Percentiles rank a stretch among this genome's conserved stretches.
These are phyloP conservation scores for Mucor racemosus DNA, from an alignment of 371 early-diverging fungal genomes.

Conservation along the genomic window DNA sequence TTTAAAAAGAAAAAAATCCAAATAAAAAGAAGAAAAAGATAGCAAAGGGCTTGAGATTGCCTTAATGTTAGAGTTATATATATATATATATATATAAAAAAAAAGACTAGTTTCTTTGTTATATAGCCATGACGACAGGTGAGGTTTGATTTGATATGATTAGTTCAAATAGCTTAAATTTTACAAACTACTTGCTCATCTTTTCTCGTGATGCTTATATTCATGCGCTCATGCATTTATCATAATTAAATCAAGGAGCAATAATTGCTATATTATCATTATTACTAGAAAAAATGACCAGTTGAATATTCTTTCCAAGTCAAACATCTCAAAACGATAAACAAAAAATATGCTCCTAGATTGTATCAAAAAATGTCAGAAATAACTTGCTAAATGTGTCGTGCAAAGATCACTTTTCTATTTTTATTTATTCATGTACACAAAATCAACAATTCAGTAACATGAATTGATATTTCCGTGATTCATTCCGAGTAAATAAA, in stretches of 20 bases:
- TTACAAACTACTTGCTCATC: background rate
- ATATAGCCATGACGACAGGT: constrained; percentile 11
- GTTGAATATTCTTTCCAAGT: background rate
- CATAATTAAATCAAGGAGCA: background rate
- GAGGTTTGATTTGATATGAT: constrained; percentile 6
- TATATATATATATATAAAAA: no score
- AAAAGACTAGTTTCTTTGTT: constrained; percentile 2
- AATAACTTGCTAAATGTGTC: background rate
- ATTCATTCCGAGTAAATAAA: background rate
- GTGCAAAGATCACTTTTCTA: background rate
- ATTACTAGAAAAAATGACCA: background rate
- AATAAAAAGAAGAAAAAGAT: constrained; percentile 6
- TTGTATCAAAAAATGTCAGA: background rate
- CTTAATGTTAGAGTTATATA: background rate
- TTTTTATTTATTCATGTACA: background rate
- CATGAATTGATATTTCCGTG: background rate
- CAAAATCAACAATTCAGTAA: background rate
- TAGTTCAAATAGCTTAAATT: constrained; percentile 6
- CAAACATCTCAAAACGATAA: background rate
- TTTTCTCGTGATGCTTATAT: background rate
- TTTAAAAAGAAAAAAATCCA: constrained; percentile 4
- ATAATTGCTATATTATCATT: constrained; percentile 1
- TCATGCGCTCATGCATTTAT: constrained; percentile 1
- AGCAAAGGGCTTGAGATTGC: background rate
- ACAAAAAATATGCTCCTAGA: constrained; percentile 8